Base-by-base conservation (phyloP, 2,329 filamentous ascomycete genomes). In the Setomelanomma holmii region DNA sequence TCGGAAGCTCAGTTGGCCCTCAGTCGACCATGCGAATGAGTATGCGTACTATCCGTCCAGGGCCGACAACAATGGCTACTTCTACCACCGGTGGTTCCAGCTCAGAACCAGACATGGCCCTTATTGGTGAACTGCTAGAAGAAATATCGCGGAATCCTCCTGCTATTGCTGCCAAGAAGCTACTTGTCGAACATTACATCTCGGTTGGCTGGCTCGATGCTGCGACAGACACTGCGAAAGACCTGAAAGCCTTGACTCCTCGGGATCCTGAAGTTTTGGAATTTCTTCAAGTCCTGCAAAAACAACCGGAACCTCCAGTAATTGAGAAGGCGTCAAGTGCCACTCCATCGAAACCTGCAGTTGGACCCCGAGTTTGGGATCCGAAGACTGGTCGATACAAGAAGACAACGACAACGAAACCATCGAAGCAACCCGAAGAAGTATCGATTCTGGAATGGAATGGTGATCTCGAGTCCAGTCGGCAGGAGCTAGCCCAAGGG, bases 151-250 rank as follows among this genome's bases (percentile, higher is more conserved):
- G 69, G 39, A 53, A 61, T 40, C 60, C 69, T 16, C 68, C 69
- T 6, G 68, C 68, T 7, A 56, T 72, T 27, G 41, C 38, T 19
- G 64, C 68, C 5, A 60, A 63, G 17, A 74, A 71, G 34, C 54
- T 73, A 4, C 64, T 74, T 3, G 53, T 66, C 3, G 67, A 73
- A 45, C 71, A 72, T 23, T 73, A 71, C 50, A 65, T 72, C 10
- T 57, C 65, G 3, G 53, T 67, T 7, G 68, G 69, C 20, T 73
- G 70, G 70, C 55, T 71, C 7, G 67, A 72, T n/a, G 68, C 69
- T 22, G 71, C 70, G 7, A 55, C 54, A 7, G 69, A 74, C 16
- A 61, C 66, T 23, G 58, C 64, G 12, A 65, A 63, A 17, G 64
- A 68, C 23, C 57, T 73, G 40, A 65, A 61, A 49, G 55, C 22